A percentile compares a stretch with the other conserved stretches of the same genome.
Conservation (phyloP, 2,329 filamentous ascomycete species). For the Nothophoma quercina region DNA sequence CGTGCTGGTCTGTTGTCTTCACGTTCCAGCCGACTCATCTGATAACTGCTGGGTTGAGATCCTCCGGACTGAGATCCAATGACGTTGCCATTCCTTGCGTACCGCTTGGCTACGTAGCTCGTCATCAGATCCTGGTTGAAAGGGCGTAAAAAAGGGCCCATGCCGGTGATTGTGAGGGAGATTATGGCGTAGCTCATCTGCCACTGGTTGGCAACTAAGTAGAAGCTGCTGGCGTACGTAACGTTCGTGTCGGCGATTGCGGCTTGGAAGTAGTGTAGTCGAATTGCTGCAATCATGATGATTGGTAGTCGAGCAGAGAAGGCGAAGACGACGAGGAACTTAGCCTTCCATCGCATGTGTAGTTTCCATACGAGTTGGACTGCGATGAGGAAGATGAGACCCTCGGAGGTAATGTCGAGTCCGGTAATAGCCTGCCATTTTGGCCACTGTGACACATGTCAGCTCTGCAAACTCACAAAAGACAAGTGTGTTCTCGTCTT, state of each 20-base stretch:
- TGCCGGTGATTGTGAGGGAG: conserved; percentile 40
- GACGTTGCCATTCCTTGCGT: conserved; percentile 17
- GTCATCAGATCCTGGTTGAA: conserved; percentile 37
- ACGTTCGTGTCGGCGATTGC: conserved; percentile 24
- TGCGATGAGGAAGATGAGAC: conserved; percentile 38
- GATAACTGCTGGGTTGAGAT: conserved; percentile 8
- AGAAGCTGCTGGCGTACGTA: conserved; percentile 30
- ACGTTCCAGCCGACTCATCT: conserved; percentile 9
- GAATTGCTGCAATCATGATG: conserved; percentile 34
- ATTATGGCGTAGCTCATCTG: conserved; percentile 49
- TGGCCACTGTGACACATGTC: conserved; percentile 25
- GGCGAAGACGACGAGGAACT: conserved; percentile 37
- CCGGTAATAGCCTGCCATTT: conserved; percentile 41
- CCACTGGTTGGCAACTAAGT: conserved; percentile 43
- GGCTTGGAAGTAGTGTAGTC: conserved; percentile 36
- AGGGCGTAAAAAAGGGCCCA: conserved; percentile 44
- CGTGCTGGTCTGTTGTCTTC: neutral
- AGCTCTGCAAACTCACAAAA: neutral
- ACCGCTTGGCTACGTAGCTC: conserved; percentile 25
- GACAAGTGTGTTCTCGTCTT: no score
- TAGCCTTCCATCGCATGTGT: conserved; percentile 37
- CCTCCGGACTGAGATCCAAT: conserved; percentile 13
- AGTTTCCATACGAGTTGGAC: conserved; percentile 36
- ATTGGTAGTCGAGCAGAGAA: conserved; percentile 42
- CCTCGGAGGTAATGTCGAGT: conserved; percentile 39